phyloP scores from a whole-genome alignment of 352 stramenopile genomes.

The Thraustotheca clavata region DNA sequence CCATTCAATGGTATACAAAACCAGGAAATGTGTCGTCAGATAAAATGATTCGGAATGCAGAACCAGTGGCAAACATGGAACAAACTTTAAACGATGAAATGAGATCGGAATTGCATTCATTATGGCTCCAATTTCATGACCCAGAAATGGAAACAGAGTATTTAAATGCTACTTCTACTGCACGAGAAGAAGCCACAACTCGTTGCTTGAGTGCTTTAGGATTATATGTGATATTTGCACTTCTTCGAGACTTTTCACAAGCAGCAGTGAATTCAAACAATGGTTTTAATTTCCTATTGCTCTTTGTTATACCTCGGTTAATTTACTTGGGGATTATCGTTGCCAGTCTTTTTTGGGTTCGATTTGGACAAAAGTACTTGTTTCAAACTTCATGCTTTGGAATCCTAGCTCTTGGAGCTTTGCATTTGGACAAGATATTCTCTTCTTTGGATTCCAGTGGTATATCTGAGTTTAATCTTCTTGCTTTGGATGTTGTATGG shows the following conservation, averaged over 20 bases:
- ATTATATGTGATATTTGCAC: conserved; percentile 55
- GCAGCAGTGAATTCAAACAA: not conserved
- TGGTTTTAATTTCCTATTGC: not conserved
- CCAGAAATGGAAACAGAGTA: conserved; percentile 68
- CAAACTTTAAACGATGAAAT: conserved; percentile 48
- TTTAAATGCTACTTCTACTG: conserved; percentile 45
- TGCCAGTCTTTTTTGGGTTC: not conserved
- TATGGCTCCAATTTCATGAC: conserved; percentile 58
- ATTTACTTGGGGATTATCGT: not conserved
- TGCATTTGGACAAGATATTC: not conserved
- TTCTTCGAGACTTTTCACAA: conserved; percentile 40
- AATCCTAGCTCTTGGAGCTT: not conserved
- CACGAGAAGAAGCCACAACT: conserved; percentile 55
- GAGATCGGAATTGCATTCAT: conserved; percentile 46
- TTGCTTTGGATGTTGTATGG: conserved; percentile 44
- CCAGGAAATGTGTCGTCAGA: not conserved
- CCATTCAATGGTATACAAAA: conserved; percentile 34
- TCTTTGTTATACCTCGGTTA: not conserved
- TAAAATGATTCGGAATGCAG: not conserved
- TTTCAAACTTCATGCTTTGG: not conserved
- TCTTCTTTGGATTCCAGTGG: not conserved
- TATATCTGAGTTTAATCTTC: not conserved
- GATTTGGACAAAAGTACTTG: not conserved
- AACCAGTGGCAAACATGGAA: not conserved
- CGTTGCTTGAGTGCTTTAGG: conserved; percentile 46